Evolutionary conservation across 352 stramenopile species (phyloP).

Genomic region (Peronospora belbahrii): DNA sequence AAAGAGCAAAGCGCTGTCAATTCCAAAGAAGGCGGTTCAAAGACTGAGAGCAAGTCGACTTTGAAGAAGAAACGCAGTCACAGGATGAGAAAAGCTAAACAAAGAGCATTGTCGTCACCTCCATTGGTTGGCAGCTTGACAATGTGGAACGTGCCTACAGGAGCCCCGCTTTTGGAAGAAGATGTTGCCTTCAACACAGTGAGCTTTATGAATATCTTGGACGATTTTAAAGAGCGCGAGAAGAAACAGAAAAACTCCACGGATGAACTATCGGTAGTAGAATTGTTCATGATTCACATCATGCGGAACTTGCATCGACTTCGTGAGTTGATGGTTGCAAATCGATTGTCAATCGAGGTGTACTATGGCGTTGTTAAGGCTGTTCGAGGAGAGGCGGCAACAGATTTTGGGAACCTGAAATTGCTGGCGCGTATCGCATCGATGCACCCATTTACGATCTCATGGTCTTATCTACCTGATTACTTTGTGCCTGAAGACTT

Average conservation of each 20-base stretch:
- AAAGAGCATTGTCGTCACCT: not conserved
- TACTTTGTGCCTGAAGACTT: slow-evolving; percentile 20
- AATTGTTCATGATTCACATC: slow-evolving; percentile 22
- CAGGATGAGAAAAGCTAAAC: not conserved
- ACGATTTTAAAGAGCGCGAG: slow-evolving; percentile 4
- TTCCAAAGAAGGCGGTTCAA: not conserved
- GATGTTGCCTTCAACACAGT: slow-evolving; percentile 17
- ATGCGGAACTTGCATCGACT: slow-evolving; percentile 14
- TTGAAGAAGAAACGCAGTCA: slow-evolving; percentile 4
- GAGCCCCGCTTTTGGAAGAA: slow-evolving; percentile 3
- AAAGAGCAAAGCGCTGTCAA: not conserved
- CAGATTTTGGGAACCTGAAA: slow-evolving; percentile 2
- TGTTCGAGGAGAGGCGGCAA: not conserved
- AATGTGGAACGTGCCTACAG: slow-evolving; percentile 20
- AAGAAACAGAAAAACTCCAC: not conserved
- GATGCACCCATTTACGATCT: slow-evolving; percentile 18
- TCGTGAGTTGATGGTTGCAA: slow-evolving; percentile 7
- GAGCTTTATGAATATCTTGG: slow-evolving; percentile 8
- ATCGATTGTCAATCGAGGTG: slow-evolving; percentile 17
- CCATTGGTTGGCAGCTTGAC: slow-evolving; percentile 14
- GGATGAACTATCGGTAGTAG: slow-evolving; percentile 11
- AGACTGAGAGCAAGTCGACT: not conserved
- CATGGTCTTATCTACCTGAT: slow-evolving; percentile 21
- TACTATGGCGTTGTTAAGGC: slow-evolving; percentile 20
- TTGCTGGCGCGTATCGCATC: slow-evolving; percentile 14